These are phyloP conservation scores for Ceratocystiopsis sp. DNA, from an alignment of 2,329 filamentous ascomycete species.

Conservation along the genomic window DNA sequence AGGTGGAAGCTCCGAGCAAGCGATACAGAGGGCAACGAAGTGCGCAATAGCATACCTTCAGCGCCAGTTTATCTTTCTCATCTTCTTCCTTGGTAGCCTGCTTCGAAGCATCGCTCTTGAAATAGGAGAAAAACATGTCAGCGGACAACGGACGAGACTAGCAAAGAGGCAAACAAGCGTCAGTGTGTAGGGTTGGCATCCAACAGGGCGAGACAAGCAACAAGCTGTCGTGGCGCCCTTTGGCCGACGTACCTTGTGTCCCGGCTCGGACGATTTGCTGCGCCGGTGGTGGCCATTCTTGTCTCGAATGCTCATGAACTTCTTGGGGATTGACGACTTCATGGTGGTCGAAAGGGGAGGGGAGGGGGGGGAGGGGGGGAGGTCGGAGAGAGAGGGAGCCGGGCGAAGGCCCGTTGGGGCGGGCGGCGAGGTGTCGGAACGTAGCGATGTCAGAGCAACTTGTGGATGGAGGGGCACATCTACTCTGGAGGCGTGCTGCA, in stretches of 20 bases:
- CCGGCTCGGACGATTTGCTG: conserved; percentile 37
- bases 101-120: conserved; percentile 42
- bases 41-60: too few relatives aligned
- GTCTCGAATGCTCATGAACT: conserved; percentile 55
- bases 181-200: background rate
- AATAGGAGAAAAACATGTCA: conserved; percentile 45
- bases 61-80: conserved; percentile 20
- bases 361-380: background rate
- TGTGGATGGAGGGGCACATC: too few relatives aligned
- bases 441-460: too few relatives aligned
- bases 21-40: too few relatives aligned
- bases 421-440: too few relatives aligned
- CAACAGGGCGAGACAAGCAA: conserved; percentile 4
- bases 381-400: background rate
- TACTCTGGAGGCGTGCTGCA: background rate
- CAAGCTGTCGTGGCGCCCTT: too few relatives aligned
- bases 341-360: conserved; percentile 20
- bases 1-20: too few relatives aligned
- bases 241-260: conserved; percentile 27
- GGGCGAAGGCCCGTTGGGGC: too few relatives aligned
- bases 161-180: background rate
- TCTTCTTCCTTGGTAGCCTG: conserved; percentile 37
- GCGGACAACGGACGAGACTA: conserved; percentile 35
- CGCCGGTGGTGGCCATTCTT: conserved; percentile 38
- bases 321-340: conserved; percentile 37